Base-by-base conservation (phyloP, 306 rosid species). In the Crataegus laevigata region DNA sequence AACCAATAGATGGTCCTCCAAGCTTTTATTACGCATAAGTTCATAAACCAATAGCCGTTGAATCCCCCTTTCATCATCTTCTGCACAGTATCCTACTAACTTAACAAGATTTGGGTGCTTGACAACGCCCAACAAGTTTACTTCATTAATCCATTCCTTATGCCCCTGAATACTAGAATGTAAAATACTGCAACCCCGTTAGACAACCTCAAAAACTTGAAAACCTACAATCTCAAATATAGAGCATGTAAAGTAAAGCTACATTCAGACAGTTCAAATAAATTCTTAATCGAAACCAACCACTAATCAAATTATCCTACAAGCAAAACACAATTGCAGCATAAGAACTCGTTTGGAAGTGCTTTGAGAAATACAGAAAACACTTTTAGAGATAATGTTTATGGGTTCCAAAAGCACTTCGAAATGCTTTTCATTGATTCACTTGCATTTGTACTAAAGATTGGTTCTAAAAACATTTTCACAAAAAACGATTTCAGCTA, bases 61-160 rank as follows among this genome's bases (percentile, higher is more conserved):
- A 73, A 94, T 90, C 82, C 99, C 99, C 82, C 99, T 94, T 62
- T 92, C 99, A 84, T 94, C 99, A 79, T 94, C 99, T 73, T 94
- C 99, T 1, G 99, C 99, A 72, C 99, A 94, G 72, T 91, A 94
- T 72, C 98, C 98, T 21, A 90, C 91, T 54, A 94, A 72, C 79
- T 84, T 87, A 43, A 94, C 98, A 17, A 94, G 86, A 90, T 94
- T 94, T 1, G 90, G 92, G 84, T 94, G 99, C 82, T 92, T 90
- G 70, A 94, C 86, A 18, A 94, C 99, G 15, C 97, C 99, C 80
- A 94, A 65, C 58, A 94, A 76, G 68, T 92, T 92, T 78, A 94
- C 97, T 81, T 94, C 99, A 75, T 94, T 94, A 73, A 92, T 88
- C 99, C 99, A 94, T 72, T 94, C 97, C 86, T 82, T 92, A 55